A percentile compares a stretch with the other conserved stretches of the same genome.
Evolutionary conservation across 169 alveolate genomes (phyloP).

Genomic region (Amoebophrya sp.): DNA sequence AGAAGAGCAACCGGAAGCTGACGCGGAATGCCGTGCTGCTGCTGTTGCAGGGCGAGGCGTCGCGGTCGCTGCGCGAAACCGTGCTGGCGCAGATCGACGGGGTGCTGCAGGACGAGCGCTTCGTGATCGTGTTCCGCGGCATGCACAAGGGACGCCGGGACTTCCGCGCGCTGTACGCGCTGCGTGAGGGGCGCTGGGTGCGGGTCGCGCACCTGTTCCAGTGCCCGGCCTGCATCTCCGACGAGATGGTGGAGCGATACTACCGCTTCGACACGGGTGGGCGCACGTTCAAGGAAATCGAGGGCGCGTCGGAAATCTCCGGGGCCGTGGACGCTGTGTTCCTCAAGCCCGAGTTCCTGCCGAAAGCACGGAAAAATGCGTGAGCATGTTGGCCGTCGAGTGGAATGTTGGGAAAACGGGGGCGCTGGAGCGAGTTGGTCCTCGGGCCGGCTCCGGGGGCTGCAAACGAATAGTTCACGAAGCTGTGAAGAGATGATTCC

Average conservation of each 20-base stretch:
- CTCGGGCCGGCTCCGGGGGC: no score
- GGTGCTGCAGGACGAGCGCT: not conserved
- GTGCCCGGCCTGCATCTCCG: not conserved
- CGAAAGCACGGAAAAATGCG: not conserved
- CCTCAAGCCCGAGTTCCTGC: not conserved
- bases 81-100: not conserved
- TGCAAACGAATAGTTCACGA: no score
- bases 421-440: no score
- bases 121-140: conserved; percentile 1
- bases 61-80: not conserved
- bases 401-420: no score
- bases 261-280: not conserved
- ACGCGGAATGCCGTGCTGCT: not conserved
- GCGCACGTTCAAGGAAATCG: conserved; percentile 16
- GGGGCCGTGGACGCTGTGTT: conserved; percentile 15
- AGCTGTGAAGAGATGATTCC: no score
- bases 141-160: conserved; percentile 5
- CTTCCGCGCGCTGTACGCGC: not conserved
- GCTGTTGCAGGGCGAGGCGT: not conserved
- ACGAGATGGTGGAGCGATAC: not conserved
- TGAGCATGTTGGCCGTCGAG: no score
- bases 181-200: not conserved
- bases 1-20: conserved; percentile 16
- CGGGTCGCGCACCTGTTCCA: not conserved
- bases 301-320: not conserved